Evolutionary conservation across 2,329 filamentous ascomycete species (phyloP), one percentile per base, ranked within the genome.

Genomic region (Fusarium keratoplasticum): DNA sequence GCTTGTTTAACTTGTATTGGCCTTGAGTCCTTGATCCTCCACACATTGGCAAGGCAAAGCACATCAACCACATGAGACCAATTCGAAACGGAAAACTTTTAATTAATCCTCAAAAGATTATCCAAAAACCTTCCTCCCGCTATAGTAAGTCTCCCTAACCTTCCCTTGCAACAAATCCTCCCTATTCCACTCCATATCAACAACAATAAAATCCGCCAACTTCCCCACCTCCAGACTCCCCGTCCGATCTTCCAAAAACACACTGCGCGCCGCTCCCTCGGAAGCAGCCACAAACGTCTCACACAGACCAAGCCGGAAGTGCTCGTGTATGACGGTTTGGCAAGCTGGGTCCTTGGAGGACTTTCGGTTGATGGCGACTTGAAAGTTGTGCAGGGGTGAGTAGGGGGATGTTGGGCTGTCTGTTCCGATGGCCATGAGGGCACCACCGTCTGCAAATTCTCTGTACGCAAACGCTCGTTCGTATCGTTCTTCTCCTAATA

Each of bases 391-490:
- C 59, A 90, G 78, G 13, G 88, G 84, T 6, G 81, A 80, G 78
- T 87, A 86, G 1, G 89, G 88, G 2, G 89, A 87, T 0, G 89
- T 90, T 0, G 89, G 89, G 0, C 86, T 84, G 71, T 91, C 89
- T 10, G 84, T 87, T 0, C 89, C 89, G 18, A 91, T 83, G 0
- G 89, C 88, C 8, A 91, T 80, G 2, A 83, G 76, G 0, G 89
- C 87, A 1, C 88, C 88, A 0, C 82, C 80, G 61, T 88, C 86
- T 8, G 84, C 83, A 4, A 91, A 90, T 58, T 91, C 89, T 29
- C 84, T 84, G 79, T 92, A 91, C 0, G 90, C 88, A 76, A 91
- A 92, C 0, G 89, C 89, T 27, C 89, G 84, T 42, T 82, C 82
- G 77, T 89, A 87, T 6, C 89, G 83, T 33, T 64, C 59, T 1